These are phyloP conservation scores for Nakazawaea ishiwadae DNA, from an alignment of 805 yeast genomes.

Conservation along the genomic window DNA sequence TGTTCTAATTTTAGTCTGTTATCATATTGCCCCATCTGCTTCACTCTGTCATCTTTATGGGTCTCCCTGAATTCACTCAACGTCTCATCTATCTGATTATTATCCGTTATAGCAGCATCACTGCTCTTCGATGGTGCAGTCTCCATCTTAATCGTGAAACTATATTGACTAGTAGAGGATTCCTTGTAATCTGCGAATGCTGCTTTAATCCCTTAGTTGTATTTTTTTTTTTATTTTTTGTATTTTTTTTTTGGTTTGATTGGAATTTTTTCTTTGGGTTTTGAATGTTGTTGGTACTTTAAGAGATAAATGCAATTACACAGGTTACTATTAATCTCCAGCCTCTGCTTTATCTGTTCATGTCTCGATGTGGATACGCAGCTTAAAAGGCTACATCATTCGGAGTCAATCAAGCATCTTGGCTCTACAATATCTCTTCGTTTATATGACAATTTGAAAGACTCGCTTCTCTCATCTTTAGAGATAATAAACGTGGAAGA, in stretches of 20 bases:
- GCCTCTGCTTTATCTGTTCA: too few species aligned
- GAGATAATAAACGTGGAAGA: constrained; percentile 9
- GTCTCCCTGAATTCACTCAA: constrained; percentile 11
- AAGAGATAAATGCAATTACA: too few species aligned
- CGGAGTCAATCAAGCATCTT: constrained; percentile 1
- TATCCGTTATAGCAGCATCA: neutral
- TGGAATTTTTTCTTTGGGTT: too few species aligned
- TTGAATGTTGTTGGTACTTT: too few species aligned
- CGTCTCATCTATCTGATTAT: constrained; percentile 1
- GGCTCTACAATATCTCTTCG: constrained; percentile 7
- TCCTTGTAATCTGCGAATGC: too few species aligned
- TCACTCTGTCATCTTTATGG: constrained; percentile 3
- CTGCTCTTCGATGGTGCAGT: neutral
- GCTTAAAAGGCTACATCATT: constrained; percentile 1
- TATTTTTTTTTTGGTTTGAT: neutral
- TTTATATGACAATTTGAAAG: constrained; percentile 2
- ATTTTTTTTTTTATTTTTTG: too few species aligned
- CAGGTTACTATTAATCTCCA: too few species aligned
- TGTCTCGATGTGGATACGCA: neutral
- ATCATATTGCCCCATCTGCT: neutral
- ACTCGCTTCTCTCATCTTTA: constrained; percentile 4
- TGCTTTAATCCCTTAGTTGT: too few species aligned
- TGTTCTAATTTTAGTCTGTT: neutral
- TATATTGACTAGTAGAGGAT: neutral
- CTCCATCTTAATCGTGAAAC: too few species aligned